Evolutionary conservation across 139 green algal genomes (phyloP), one percentile per base, ranked within the genome.

Genomic region (Chlorella sp.): DNA sequence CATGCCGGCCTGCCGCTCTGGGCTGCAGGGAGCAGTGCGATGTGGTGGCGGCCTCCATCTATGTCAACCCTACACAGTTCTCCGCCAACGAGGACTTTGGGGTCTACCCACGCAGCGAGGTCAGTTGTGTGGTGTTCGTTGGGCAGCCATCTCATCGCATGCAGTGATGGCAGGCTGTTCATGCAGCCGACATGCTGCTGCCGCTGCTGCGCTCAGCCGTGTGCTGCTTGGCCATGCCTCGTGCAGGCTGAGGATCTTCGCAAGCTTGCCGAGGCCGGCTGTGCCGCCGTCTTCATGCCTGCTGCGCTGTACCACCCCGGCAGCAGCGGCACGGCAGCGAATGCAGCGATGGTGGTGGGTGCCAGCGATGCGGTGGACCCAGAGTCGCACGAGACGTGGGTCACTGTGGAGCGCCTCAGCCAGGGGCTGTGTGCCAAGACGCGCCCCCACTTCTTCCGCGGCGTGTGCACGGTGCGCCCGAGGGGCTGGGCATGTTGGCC

Each of bases 51-150:
- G 96, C 94, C 0, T 98, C 94, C 41, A 97, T 99, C 17, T 99
- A 99, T 86, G 93, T 99, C 73, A 99, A 99, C 84, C 96, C 97
- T 14, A 97, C 93, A 26, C 97, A 99, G 92, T 93, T 94, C n/a
- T 80, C 76, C 64, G 89, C 88, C 13, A 83, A 95, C 41, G 97
- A 99, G 81, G 97, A 99, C 86, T 98, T 99, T 90, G 94, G 94
- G 34, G 89, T 95, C 1, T 99, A 99, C 84, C 97, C 97, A 0
- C 80, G 94, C 7, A 84, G 95, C 62, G 22, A 89, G 58, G 94
- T 95, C 81, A 7, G 72, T 4, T 2, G 26, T 36, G 26, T 34
- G 26, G 60, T 9, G 2, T 68, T n/a, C n/a, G n/a, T n/a, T n/a
- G n/a, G n/a, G n/a, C n/a, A n/a, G n/a, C n/a, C n/a, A n/a, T n/a